phyloP scores from a whole-genome alignment of 2,329 filamentous ascomycete species.

The Myrmaecium sp. region DNA sequence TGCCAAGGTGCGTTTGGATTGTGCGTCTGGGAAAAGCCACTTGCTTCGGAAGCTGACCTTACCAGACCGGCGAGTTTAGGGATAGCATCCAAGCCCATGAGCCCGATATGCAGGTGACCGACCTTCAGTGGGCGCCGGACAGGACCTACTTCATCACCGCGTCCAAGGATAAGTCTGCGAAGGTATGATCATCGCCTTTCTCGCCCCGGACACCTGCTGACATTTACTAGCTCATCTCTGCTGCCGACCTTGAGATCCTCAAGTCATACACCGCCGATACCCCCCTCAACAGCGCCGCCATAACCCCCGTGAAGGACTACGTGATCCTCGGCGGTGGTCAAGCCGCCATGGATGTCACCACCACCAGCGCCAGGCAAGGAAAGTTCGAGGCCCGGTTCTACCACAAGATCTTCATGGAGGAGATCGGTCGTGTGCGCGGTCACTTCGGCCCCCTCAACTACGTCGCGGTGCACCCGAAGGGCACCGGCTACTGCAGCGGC shows the following conservation, averaged over 20 bases:
- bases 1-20: slow-evolving; percentile 45
- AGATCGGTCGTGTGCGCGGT: slow-evolving; percentile 90
- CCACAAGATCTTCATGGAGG: slow-evolving; percentile 98
- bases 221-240: slow-evolving; percentile 52
- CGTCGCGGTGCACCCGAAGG: slow-evolving; percentile 80
- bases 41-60: slow-evolving; percentile 1
- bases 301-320: slow-evolving; percentile 92
- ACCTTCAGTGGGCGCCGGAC: slow-evolving; percentile 88
- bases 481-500: slow-evolving; percentile 83
- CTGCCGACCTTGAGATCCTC: slow-evolving; percentile 72
- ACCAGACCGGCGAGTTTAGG: slow-evolving; percentile 59
- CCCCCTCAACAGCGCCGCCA: slow-evolving; percentile 85
- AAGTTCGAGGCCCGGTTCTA: slow-evolving; percentile 99
- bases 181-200: slow-evolving; percentile 34
- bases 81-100: slow-evolving; percentile 77
- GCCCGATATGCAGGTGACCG: slow-evolving; percentile 66
- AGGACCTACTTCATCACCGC: slow-evolving; percentile 97
- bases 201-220: slow-evolving; percentile 5
- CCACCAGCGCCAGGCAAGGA: slow-evolving; percentile 81
- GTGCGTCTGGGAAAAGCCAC: background rate
- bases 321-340: slow-evolving; percentile 97
- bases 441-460: slow-evolving; percentile 97
- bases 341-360: slow-evolving; percentile 97
- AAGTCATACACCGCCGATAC: slow-evolving; percentile 91
- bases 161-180: slow-evolving; percentile 93